Evolutionary conservation across 371 early-diverging fungal species (phyloP), one percentile per base, ranked within the genome.

Genomic region (Smittium culicis): DNA sequence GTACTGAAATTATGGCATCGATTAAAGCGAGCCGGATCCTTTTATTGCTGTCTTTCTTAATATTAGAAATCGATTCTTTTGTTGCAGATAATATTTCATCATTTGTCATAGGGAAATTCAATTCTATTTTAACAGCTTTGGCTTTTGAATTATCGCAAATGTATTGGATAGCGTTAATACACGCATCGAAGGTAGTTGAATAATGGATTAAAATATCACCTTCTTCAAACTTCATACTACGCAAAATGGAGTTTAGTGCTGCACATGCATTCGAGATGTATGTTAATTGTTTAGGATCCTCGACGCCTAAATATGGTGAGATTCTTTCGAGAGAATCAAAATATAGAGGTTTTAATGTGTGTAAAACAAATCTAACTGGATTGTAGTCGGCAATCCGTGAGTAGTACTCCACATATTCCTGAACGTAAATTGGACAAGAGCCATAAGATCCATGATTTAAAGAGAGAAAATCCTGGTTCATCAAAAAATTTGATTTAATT

Each of bases 381-480:
- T 27, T 60, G 25, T 60, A 60, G 16, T 60, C 60, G 5, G 60
- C 60, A 27, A 27, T 29, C 27, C 25, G 5, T 16, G 60, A 5
- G 25, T 14, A 25, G 60, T 60, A 60, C 14, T 8, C 25, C 16
- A 60, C 60, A 25, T 60, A 60, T 8, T 60, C 60, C 16, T 60
- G 14, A 32, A 60, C 60, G 27, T 60, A 60, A 27, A 29, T 60
- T 27, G 60, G 60, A 16, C 29, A 29, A 14, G 60, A 14, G 5
- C 60, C 60, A 25, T 14, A 60, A 27, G 60, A 60, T 14, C 60
- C 60, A 32, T 60, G 60, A 32, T 60, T 60, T 25, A 60, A 14
- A 14, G 14, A 25, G 8, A 60, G 60, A 32, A 29, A 60, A 14
- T 60, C 27, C 29, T 27, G 60, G 27, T 60, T 32, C 14, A 60